Conservation (phyloP, 176 grass and related monocot genomes). For the Echinochloa phyllopogon region DNA sequence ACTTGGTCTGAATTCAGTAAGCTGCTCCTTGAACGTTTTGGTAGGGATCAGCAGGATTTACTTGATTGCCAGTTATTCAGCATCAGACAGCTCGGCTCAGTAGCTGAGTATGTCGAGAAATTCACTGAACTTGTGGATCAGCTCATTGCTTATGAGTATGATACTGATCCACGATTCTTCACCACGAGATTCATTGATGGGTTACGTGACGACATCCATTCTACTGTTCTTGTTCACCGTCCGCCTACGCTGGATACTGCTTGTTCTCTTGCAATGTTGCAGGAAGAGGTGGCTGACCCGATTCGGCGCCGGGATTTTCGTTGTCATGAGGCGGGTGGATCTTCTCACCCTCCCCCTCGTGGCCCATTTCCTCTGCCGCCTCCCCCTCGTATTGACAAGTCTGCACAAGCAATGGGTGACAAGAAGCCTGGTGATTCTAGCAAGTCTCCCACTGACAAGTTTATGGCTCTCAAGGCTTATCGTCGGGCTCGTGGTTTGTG, state of each 20-base stretch:
- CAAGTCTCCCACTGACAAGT: background rate
- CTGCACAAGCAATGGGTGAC: accelerated
- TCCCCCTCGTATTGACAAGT: background rate
- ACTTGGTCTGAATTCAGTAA: background rate
- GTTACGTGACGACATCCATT: accelerated
- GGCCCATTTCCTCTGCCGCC: background rate
- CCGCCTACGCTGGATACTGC: background rate
- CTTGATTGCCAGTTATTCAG: background rate
- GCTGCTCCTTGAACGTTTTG: background rate
- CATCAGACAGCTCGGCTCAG: background rate
- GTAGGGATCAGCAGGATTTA: background rate
- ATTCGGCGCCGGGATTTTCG: accelerated
- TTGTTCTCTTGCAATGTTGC: background rate
- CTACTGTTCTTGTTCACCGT: background rate
- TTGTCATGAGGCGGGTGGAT: accelerated
- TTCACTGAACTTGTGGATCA: background rate
- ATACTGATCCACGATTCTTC: background rate
- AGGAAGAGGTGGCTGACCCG: background rate
- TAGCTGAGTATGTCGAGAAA: background rate
- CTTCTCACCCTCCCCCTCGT: accelerated
- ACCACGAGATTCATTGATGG: background rate
- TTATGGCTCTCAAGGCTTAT: background rate
- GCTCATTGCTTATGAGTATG: background rate
- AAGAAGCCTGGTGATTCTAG: too few relatives aligned
- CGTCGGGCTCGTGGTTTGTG: accelerated